Conservation (phyloP, 352 stramenopile genomes). For the Phytophthora pluvialis region DNA sequence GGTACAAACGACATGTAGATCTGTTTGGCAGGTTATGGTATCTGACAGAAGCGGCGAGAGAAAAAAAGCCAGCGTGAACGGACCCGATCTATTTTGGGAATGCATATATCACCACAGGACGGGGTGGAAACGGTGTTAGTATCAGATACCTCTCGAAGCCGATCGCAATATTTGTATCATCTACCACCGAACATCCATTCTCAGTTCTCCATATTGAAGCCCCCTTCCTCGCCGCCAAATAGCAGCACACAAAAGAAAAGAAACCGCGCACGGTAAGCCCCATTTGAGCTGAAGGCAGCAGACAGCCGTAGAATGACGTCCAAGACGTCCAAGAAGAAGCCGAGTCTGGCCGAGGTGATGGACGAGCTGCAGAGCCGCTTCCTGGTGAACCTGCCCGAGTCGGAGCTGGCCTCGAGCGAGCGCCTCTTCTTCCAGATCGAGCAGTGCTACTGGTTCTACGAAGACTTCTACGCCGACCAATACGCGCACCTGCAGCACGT, state of each 20-base stretch:
- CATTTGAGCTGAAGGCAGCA: conserved; percentile 17
- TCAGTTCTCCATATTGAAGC: conserved; percentile 23
- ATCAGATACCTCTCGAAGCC: background rate
- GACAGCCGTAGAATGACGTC: conserved; percentile 20
- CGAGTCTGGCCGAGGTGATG: conserved; percentile 90
- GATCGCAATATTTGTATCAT: background rate
- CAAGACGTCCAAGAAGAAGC: conserved; percentile 49
- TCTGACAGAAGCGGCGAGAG: conserved; percentile 12
- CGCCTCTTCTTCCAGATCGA: conserved; percentile 98
- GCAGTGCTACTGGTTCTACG: conserved; percentile 98
- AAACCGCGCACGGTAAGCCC: conserved; percentile 36
- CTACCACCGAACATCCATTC: conserved; percentile 5
- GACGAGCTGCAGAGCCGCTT: conserved; percentile 97
- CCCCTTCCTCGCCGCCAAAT: conserved; percentile 3
- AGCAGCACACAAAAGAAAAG: conserved; percentile 38
- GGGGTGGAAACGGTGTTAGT: background rate
- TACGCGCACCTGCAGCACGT: conserved; percentile 87
- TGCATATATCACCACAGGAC: background rate
- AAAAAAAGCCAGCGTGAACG: conserved; percentile 24
- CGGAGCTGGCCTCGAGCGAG: conserved; percentile 90
- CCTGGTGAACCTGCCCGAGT: conserved; percentile 93
- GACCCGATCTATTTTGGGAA: conserved; percentile 2
- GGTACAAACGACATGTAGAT: no score
- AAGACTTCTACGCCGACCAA: conserved; percentile 96
- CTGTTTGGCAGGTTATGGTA: background rate